phyloP scores from a whole-genome alignment of 345 rosid species.

The Populus deltoides region DNA sequence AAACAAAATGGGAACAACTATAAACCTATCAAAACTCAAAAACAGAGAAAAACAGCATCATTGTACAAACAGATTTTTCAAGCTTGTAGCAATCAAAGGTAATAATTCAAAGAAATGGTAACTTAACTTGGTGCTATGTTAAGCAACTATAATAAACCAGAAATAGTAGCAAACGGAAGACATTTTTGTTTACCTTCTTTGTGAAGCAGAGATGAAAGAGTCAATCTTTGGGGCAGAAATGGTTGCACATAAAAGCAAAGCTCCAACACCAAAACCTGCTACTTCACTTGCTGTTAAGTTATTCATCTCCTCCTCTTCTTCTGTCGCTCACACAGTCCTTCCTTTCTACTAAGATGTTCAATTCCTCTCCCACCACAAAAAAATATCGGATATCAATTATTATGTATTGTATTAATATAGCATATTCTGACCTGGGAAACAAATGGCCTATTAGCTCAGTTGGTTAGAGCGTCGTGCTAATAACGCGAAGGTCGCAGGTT shows the following conservation, averaged over 20 bases:
- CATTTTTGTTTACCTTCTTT: slow-evolving; percentile 45
- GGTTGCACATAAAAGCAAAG: slow-evolving; percentile 57
- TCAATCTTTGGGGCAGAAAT: slow-evolving; percentile 70
- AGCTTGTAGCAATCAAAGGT: background rate
- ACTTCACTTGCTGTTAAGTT: slow-evolving; percentile 63
- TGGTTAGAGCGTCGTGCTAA: slow-evolving; percentile 34
- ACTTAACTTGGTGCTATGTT: background rate
- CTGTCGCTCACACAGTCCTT: background rate
- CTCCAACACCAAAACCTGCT: slow-evolving; percentile 70
- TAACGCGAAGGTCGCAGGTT: slow-evolving; percentile 92
- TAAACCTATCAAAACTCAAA: background rate
- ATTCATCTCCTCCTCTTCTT: slow-evolving; percentile 38
- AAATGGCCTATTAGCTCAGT: slow-evolving; percentile 53
- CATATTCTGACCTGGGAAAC: accelerated
- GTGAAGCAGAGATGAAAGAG: slow-evolving; percentile 68
- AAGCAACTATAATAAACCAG: background rate
- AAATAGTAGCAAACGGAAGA: background rate
- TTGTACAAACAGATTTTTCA: background rate
- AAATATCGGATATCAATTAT: too few relatives aligned
- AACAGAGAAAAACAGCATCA: background rate
- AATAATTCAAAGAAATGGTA: background rate
- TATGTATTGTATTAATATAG: accelerated
- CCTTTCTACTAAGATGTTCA: too few relatives aligned
- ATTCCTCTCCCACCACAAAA: too few relatives aligned
- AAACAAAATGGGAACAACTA: background rate